Evolutionary conservation across 2,329 filamentous ascomycete genomes (phyloP), one percentile per base, ranked within the genome.

Genomic region (Plectosphaerella cucumerina): DNA sequence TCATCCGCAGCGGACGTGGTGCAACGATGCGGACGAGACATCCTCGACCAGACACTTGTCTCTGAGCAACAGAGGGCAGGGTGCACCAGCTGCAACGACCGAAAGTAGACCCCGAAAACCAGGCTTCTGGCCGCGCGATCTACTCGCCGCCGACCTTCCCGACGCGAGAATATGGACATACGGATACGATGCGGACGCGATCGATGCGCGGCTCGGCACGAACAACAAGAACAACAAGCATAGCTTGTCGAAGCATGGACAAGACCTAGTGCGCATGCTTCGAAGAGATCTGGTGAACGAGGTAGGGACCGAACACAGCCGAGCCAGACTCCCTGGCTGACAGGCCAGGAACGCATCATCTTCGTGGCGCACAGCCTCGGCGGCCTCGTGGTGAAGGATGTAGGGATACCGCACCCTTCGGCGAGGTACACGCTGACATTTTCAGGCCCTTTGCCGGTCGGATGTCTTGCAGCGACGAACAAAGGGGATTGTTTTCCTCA

Each of bases 141-240:
- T 61, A 45, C 64, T 73, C n/a, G 39, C 55, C n/a, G 20, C 56
- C n/a, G 67, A 71, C 54, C 53, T 70, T 14, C 65, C 63, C 18
- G 52, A 67, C 15, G 69, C 68, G 33, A 60, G 62, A 50, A 53
- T 71, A 31, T 69, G 62, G 66, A 71, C 68, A n/a, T 73, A 70
- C 50, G 68, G 69, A 37, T 72, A 71, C 56, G 64, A 72, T 50
- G 67, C 67, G 17, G 63, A 70, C 52, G 62, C 68, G 9, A 62
- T 68, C 48, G 60, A 60, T 17, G 63, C 63, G 3, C 33, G 70
- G 21, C 69, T 70, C 49, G 49, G 65, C 54, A 58, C 65, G n/a
- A 65, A 62, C 55, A 70, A 67, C 58, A 59, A 66, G 56, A 70
- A 70, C 49, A 70, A 67, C 59, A 59, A 66, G 57, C 69, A 70